phyloP scores from a whole-genome alignment of 805 yeast genomes.

The Candida pini region DNA sequence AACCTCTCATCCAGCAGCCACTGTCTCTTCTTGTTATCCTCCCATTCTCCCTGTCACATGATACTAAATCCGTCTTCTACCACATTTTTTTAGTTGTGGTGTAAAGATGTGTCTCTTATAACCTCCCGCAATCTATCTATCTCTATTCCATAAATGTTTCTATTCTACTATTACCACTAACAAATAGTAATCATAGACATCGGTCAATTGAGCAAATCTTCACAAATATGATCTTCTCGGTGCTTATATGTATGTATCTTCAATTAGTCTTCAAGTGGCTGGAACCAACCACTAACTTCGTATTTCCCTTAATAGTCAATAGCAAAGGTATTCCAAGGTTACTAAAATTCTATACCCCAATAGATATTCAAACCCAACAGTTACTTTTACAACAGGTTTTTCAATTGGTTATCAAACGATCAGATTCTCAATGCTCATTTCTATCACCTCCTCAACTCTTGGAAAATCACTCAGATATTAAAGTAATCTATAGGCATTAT shows the following conservation, averaged over 20 bases:
- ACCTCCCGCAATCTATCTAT: too few species aligned
- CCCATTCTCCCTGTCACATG: too few species aligned
- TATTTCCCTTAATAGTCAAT: conserved; percentile 55
- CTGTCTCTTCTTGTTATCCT: too few species aligned
- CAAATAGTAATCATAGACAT: too few species aligned
- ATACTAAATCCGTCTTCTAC: too few species aligned
- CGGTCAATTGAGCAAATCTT: neutral
- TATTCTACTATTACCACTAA: too few species aligned
- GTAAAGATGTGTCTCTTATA: too few species aligned
- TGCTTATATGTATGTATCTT: conserved; percentile 72
- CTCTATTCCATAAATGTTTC: too few species aligned
- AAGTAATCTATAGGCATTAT: conserved; percentile 88
- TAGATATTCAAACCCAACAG: conserved; percentile 79
- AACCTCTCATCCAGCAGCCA: too few species aligned
- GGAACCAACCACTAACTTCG: conserved; percentile 4
- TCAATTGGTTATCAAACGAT: conserved; percentile 65
- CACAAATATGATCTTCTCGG: conserved; percentile 72
- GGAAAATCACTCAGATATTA: conserved; percentile 64
- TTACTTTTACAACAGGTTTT: conserved; percentile 76
- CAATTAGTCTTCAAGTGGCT: too few species aligned
- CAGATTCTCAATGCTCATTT: conserved; percentile 78
- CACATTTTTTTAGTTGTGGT: too few species aligned
- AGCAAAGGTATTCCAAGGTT: conserved; percentile 86
- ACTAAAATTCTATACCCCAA: conserved; percentile 87
- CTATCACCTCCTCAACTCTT: conserved; percentile 80